Percentiles rank a stretch among this genome's conserved stretches.
These are phyloP conservation scores for Amanita rimosa DNA, from an alignment of 768 basidiomycete species.

Conservation along the genomic window DNA sequence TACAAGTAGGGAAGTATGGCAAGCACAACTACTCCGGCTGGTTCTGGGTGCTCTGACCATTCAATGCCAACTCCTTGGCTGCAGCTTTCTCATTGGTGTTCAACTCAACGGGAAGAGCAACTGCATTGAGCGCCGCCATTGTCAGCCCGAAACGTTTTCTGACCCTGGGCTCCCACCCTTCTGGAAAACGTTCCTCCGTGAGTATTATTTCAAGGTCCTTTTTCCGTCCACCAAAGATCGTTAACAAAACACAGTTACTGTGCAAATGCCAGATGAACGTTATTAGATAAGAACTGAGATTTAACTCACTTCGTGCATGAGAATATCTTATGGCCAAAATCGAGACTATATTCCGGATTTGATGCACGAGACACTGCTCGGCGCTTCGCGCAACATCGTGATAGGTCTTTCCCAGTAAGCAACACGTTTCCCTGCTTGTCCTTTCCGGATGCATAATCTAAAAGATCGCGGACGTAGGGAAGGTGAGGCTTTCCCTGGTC, in stretches of 20 bases:
- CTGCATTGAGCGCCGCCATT: slow-evolving; percentile 40
- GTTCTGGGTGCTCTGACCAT: not conserved
- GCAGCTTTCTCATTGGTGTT: slow-evolving; percentile 21
- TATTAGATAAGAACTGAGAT: not conserved
- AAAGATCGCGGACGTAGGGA: slow-evolving; percentile 25
- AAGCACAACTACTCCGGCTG: not conserved
- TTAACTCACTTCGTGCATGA: slow-evolving; percentile 30
- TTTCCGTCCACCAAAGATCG: slow-evolving; percentile 58
- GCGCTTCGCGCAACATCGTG: slow-evolving; percentile 28
- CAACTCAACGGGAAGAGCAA: slow-evolving; percentile 28
- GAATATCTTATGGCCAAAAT: slow-evolving; percentile 25
- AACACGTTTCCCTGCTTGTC: slow-evolving; percentile 16
- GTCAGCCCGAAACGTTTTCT: slow-evolving; percentile 48
- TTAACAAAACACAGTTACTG: slow-evolving; percentile 53
- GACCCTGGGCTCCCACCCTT: slow-evolving; percentile 61
- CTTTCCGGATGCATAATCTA: slow-evolving; percentile 31
- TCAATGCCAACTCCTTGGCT: not conserved
- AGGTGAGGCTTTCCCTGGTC: slow-evolving; percentile 26
- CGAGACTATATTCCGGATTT: slow-evolving; percentile 31
- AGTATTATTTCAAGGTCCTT: slow-evolving; percentile 43
- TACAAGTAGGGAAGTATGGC: too few species aligned
- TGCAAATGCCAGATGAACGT: not conserved
- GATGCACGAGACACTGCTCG: slow-evolving; percentile 23
- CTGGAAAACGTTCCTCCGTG: slow-evolving; percentile 59
- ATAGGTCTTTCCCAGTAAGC: slow-evolving; percentile 30